Evolutionary conservation across 2,329 filamentous ascomycete genomes (phyloP), one percentile per base, ranked within the genome.

Genomic region (Calonectria pseudoturangicola): DNA sequence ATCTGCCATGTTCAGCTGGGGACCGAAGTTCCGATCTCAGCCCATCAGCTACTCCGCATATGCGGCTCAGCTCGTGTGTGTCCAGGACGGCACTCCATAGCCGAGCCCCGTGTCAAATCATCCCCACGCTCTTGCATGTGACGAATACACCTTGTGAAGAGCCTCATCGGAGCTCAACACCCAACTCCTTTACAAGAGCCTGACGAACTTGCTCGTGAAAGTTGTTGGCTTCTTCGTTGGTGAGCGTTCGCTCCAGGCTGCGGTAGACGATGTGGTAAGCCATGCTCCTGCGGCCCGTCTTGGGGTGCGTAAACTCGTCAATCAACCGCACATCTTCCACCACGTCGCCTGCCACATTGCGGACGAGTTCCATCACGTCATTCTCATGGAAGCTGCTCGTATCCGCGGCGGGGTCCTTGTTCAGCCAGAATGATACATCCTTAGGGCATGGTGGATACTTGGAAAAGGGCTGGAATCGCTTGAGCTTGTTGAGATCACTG

Each of bases 201-300:
- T 86, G 80, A 50, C 89, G 87, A 54, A 98, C 92, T 76, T 87
- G 84, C 63, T 92, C 88, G 83, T 99, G 96, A 81, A 98, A 85
- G 51, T 87, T 84, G 81, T 97, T 97, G 13, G 92, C 91, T 87
- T 98, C 94, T 43, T 90, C 88, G 79, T 95, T 97, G 12, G 93
- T 98, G 83, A 99, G 86, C 2, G 96, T 99, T 81, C 94, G 90
- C 87, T 98, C 96, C 77, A 98, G 86, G 83, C 95, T 98, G 76
- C 97, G 91, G 86, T 99, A 99, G 82, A 96, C 96, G 84, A 98
- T 93, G 75, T 96, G 90, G 84, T 98, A 99, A 85, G 95, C 98
- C 86, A 97, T 85, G 86, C 96, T 98, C 86, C 90, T 93, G 77
- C 94, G 89, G 4, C 93, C 92, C 25, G 94, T 96, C 86, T 94